phyloP scores from a whole-genome alignment of 2,329 filamentous ascomycete genomes.

The Meredithiella fracta region DNA sequence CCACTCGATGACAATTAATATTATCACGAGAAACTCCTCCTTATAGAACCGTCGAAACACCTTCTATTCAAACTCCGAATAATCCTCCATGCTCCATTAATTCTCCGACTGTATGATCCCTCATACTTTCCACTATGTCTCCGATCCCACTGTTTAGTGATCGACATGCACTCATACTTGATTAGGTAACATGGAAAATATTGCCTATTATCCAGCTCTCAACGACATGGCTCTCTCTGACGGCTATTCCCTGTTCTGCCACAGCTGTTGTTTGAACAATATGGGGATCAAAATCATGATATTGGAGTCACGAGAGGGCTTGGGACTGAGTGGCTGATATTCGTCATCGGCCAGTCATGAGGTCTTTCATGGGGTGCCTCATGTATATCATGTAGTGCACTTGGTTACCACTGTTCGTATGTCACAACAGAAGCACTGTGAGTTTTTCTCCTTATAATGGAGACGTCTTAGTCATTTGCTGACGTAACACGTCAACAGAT shows the following conservation, averaged over 20 bases:
- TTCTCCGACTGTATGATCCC: neutral
- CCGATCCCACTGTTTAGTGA: neutral
- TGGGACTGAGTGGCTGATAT: too few species aligned
- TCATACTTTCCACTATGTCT: neutral
- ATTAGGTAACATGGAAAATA: neutral
- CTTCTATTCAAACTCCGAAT: neutral
- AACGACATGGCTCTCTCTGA: neutral
- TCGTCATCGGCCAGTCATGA: too few species aligned
- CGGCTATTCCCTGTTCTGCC: neutral
- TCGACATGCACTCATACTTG: neutral
- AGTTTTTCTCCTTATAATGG: too few species aligned
- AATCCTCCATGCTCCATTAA: neutral
- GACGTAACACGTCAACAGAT: too few species aligned
- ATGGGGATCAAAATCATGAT: neutral
- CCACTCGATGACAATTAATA: too few species aligned
- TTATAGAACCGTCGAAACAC: neutral
- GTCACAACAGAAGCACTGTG: too few species aligned
- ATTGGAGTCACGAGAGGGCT: neutral
- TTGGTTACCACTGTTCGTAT: too few species aligned
- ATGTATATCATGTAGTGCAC: too few species aligned
- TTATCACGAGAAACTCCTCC: too few species aligned
- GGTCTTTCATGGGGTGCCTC: too few species aligned
- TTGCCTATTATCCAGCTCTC: too few species aligned
- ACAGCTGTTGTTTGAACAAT: conserved; percentile 2
- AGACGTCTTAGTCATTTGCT: too few species aligned